Evolutionary conservation across 306 rosid species (phyloP), one percentile per base, ranked within the genome.

Genomic region (Begonia masoniana): DNA sequence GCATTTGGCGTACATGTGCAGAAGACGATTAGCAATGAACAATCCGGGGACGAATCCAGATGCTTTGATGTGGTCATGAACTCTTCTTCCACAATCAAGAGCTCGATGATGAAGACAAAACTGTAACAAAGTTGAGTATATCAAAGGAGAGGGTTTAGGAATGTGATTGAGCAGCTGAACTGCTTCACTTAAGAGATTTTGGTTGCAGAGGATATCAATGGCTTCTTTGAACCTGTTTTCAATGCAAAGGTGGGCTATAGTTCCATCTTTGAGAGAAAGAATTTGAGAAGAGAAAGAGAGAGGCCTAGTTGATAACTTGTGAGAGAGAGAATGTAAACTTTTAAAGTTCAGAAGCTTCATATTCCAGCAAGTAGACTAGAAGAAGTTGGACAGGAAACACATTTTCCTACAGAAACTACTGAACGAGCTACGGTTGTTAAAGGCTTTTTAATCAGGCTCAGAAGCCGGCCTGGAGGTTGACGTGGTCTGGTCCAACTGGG

Each of bases 61-160:
- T n/a, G 71, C 61, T 57, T 68, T 73, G 51, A 76, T 74, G 60
- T 76, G 88, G 8, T 71, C 76, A 62, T 76, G 88, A 42, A 78
- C 80, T 58, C 31, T 47, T 52, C 56, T 75, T 8, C 81, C 85
- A 35, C 73, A 71, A 41, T 68, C 81, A 56, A 80, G 68, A 50
- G 77, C 80, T 48, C 94, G 76, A 24, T 77, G 69, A 13, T 54
- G 77, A 52, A 62, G 68, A 50, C 83, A 81, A 48, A 59, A 58
- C 1, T 66, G 69, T 15, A 81, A 41, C 36, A 81, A 75, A 26
- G 66, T 76, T 7, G 75, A 71, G 76, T 81, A 81, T 17, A 74
- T 12, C 12, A 59, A 67, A 65, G 85, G 55, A 36, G 74, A 71
- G 59, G 79, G 88, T 64, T 43, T 55, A 14, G 19, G 21, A 0